These are phyloP conservation scores for Leccinum proliferum DNA, from an alignment of 1,284 basidiomycete genomes.

Conservation along the genomic window DNA sequence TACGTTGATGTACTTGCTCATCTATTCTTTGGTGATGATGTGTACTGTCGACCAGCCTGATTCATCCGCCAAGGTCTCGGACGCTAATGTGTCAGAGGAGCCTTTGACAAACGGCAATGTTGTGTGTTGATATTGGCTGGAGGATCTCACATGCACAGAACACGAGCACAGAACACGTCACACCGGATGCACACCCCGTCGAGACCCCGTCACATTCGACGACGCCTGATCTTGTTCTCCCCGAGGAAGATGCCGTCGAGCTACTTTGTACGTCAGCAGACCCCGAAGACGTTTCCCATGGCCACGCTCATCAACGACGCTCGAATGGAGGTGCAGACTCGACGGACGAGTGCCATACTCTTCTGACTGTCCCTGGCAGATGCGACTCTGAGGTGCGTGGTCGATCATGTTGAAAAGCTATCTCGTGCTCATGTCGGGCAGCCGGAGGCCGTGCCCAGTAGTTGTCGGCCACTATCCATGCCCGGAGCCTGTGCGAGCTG, in stretches of 20 bases:
- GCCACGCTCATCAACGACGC: neutral
- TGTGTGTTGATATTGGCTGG: neutral
- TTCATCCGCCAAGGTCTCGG: neutral
- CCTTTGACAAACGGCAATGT: neutral
- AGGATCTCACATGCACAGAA: constrained; percentile 2
- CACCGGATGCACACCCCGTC: neutral
- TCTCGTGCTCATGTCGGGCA: constrained; percentile 10
- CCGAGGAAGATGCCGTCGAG: constrained; percentile 5
- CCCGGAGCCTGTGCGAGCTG: constrained; percentile 87
- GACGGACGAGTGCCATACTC: constrained; percentile 17
- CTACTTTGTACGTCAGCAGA: neutral
- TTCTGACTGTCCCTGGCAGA: constrained; percentile 5
- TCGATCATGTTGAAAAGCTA: neutral
- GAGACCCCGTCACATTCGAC: neutral
- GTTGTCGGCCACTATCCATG: constrained; percentile 56
- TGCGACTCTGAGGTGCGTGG: constrained; percentile 14
- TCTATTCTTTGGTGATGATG: neutral
- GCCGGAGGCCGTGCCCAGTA: neutral
- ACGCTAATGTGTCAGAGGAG: neutral
- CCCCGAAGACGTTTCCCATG: neutral
- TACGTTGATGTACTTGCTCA: neutral
- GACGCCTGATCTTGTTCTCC: constrained; percentile 20
- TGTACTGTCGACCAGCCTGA: too few species aligned
- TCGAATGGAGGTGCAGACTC: constrained; percentile 12
- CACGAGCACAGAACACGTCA: neutral